These are phyloP conservation scores for Arabis alpina DNA, from an alignment of 345 rosid species.

Conservation along the genomic window DNA sequence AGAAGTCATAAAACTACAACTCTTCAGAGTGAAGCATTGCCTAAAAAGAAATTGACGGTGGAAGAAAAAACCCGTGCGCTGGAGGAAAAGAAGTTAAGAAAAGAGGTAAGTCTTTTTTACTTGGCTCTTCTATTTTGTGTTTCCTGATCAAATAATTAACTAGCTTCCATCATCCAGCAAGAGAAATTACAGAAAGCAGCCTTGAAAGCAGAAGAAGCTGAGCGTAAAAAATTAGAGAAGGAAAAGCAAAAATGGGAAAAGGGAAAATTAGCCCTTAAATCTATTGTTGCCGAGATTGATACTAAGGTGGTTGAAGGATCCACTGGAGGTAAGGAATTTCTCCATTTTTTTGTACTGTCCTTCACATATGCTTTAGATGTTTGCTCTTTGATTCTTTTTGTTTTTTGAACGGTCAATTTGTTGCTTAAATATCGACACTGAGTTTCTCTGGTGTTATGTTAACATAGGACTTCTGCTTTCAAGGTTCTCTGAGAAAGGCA, in stretches of 20 bases:
- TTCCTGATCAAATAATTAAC: conserved; percentile 21
- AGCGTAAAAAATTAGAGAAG: conserved; percentile 69
- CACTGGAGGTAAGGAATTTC: conserved; percentile 67
- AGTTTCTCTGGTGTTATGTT: conserved; percentile 37
- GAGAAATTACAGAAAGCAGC: conserved; percentile 80
- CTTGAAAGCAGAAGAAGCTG: conserved; percentile 84
- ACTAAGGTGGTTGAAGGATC: conserved; percentile 84
- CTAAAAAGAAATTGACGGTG: conserved; percentile 54
- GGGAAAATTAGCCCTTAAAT: conserved; percentile 83
- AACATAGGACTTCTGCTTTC: conserved; percentile 80
- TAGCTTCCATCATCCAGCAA: conserved; percentile 57
- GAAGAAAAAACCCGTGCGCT: conserved; percentile 57
- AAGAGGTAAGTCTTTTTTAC: conserved; percentile 56
- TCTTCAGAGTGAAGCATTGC: conserved; percentile 42
- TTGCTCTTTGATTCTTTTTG: conserved; percentile 16
- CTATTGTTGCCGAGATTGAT: conserved; percentile 83
- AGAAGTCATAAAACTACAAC: conserved; percentile 42
- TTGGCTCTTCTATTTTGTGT: conserved; percentile 11
- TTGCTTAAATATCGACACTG: conserved; percentile 32
- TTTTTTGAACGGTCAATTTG: background rate
- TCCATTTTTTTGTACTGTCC: conserved; percentile 9
- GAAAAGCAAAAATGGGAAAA: conserved; percentile 88
- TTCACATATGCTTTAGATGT: conserved; percentile 23
- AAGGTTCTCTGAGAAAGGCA: conserved; percentile 83
- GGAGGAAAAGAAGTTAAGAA: conserved; percentile 80